Evolutionary conservation across 495 filamentous ascomycete genomes (phyloP), one percentile per base, ranked within the genome.

Genomic region (Podospora appendiculata): DNA sequence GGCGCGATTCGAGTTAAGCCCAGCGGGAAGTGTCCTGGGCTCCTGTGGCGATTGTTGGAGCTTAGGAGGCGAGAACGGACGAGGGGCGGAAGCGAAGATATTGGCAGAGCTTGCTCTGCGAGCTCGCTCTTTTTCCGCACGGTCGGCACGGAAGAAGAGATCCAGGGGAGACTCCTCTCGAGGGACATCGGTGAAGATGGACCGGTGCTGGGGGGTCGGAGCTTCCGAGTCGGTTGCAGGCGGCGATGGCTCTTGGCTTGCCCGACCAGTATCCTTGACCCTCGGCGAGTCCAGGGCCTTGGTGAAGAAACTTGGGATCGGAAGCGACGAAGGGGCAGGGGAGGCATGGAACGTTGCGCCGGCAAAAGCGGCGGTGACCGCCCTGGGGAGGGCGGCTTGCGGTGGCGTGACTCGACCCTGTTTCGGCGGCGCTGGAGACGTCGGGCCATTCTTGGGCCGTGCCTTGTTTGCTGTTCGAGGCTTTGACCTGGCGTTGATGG

Each of bases 301-400:
- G n/a, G 87, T 87, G 48, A 95, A 80, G 65, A 95, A 95, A 64
- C 83, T 93, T 1, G 93, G 93, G 41, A 96, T 88, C 0, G 94
- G 94, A 6, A 99, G 78, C n/a, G 89, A 81, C 4, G 90, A 92
- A 2, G 94, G 87, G 3, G 90, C 91, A 12, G 93, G 93, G 2
- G 93, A 99, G 10, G 89, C 87, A 64, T 96, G 92, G 67, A 99
- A 99, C 0, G 89, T 94, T 13, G 91, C 88, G 13, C 93, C 93
- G 12, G 93, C 93, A 67, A 96, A 99, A 52, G 88, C 78, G 53
- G 79, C 78, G 14, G 79, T 70, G 8, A 59, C 52, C 12, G 70
- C 56, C 50, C 71, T 70, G 12, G 64, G 45, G 18, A 43, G 40
- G 10, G 60, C 58, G 12, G 59, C 56, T 17, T 68, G 59, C 11